phyloP scores from a whole-genome alignment of 2,329 filamentous ascomycete genomes.

The Neonectria faginata region DNA sequence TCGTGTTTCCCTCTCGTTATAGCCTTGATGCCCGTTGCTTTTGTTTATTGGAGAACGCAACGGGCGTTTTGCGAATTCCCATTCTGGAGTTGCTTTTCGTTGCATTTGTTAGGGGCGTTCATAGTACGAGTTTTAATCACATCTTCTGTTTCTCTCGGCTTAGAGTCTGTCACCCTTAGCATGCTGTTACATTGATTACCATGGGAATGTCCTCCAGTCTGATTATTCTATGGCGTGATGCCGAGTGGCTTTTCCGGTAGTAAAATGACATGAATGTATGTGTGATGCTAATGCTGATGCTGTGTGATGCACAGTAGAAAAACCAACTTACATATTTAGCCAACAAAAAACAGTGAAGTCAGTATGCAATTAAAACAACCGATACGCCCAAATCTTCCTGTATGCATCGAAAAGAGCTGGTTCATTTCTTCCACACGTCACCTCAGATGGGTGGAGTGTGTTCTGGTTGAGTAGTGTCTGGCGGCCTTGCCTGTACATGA shows the following conservation, averaged over 20 bases:
- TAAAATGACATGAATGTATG: not conserved
- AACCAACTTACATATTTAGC: not conserved
- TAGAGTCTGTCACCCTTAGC: no score
- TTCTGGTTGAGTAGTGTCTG: not conserved
- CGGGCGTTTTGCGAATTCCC: slow-evolving; percentile 30
- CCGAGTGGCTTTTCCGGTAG: no score
- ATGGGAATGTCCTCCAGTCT: no score
- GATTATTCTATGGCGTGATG: not conserved
- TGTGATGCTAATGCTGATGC: not conserved
- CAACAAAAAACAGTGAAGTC: not conserved
- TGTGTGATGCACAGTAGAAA: not conserved
- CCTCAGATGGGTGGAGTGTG: not conserved
- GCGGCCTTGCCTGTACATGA: not conserved
- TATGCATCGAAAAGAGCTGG: slow-evolving; percentile 39
- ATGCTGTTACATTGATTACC: not conserved
- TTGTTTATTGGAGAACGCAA: slow-evolving; percentile 32
- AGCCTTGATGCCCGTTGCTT: slow-evolving; percentile 21
- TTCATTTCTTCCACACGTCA: slow-evolving; percentile 29
- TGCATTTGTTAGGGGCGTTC: slow-evolving; percentile 47
- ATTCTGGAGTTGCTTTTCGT: slow-evolving; percentile 40
- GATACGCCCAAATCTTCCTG: slow-evolving; percentile 33
- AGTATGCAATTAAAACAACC: slow-evolving; percentile 18
- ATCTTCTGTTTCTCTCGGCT: slow-evolving; percentile 32
- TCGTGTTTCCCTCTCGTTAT: slow-evolving; percentile 18
- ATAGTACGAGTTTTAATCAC: slow-evolving; percentile 48